A percentile compares a stretch with the other conserved stretches of the same genome.
phyloP scores from a whole-genome alignment of 2,329 filamentous ascomycete genomes.

The Colletotrichum somersetense region DNA sequence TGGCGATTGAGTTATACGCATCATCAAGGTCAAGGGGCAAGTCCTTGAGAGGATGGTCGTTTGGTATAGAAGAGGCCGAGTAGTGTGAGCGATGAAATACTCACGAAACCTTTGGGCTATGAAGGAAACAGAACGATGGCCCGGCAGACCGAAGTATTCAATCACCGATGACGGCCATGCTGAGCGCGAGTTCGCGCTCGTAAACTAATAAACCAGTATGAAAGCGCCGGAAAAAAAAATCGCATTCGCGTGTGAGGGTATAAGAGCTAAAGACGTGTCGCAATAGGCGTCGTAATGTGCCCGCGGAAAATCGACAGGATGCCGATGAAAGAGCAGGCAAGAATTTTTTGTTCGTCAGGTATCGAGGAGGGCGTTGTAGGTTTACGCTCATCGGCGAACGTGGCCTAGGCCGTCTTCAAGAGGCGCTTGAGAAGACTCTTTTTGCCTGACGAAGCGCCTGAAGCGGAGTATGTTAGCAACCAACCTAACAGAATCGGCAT shows the following conservation, averaged over 20 bases:
- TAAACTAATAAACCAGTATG: background rate
- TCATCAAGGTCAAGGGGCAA: background rate
- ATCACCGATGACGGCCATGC: background rate
- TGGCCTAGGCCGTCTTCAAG: slow-evolving; percentile 30
- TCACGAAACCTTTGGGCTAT: no score
- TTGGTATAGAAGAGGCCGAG: background rate
- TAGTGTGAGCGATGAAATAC: background rate
- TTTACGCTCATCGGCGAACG: background rate
- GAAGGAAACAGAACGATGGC: background rate
- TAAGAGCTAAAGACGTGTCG: background rate
- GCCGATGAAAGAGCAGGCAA: background rate
- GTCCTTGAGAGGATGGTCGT: background rate
- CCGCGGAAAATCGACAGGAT: background rate
- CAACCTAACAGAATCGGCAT: background rate
- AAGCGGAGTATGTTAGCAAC: background rate
- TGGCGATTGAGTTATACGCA: no score
- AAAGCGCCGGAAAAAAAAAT: background rate
- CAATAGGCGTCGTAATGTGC: slow-evolving; percentile 2
- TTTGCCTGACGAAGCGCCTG: slow-evolving; percentile 24
- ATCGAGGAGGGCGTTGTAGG: background rate
- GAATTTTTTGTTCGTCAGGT: background rate
- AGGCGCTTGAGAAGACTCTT: slow-evolving; percentile 37
- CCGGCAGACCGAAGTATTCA: background rate
- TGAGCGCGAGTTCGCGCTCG: background rate
- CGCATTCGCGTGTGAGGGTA: background rate